A percentile compares a stretch with the other conserved stretches of the same genome.
Evolutionary conservation across 1,284 basidiomycete genomes (phyloP).

Genomic region (Cryptococcus sp.): DNA sequence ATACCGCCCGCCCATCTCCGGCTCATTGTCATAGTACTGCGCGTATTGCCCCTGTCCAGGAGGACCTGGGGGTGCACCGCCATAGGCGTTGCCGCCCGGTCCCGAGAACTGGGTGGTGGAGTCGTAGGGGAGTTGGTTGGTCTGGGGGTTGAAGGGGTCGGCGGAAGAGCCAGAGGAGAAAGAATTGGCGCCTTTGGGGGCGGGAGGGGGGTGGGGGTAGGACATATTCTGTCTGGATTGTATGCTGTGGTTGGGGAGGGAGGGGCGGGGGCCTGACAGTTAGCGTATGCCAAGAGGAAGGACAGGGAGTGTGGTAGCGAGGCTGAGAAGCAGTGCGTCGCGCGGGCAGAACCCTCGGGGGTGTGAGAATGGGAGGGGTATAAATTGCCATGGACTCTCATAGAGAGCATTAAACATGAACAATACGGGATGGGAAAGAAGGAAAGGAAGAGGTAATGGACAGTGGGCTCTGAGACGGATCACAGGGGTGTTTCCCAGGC

Average conservation of each 20-base stretch:
- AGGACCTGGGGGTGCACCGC: no score
- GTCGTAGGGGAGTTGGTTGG: conserved; percentile 34
- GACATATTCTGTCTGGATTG: conserved; percentile 22
- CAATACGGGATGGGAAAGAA: no score
- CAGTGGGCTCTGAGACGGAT: no score
- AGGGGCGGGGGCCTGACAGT: conserved; percentile 24
- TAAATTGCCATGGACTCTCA: no score
- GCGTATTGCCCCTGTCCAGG: conserved; percentile 28
- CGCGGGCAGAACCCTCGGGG: no score
- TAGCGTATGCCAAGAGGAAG: conserved; percentile 30
- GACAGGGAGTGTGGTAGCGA: conserved; percentile 12
- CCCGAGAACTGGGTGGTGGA: conserved; percentile 11
- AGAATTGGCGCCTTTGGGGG: conserved; percentile 32
- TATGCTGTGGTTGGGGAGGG: no score
- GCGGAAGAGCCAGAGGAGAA: conserved; percentile 34
- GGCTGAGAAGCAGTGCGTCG: no score
- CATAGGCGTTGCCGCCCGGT: no score
- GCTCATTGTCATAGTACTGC: conserved; percentile 70
- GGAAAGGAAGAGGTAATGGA: no score
- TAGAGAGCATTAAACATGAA: no score
- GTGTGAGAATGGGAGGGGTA: no score
- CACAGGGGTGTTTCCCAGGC: no score
- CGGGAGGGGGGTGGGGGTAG: conserved; percentile 30
- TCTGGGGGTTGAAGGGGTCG: conserved; percentile 43
- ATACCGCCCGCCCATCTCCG: conserved; percentile 60